Evolutionary conservation across 2,329 filamentous ascomycete species (phyloP).

Genomic region (Pyrenophora graminea): DNA sequence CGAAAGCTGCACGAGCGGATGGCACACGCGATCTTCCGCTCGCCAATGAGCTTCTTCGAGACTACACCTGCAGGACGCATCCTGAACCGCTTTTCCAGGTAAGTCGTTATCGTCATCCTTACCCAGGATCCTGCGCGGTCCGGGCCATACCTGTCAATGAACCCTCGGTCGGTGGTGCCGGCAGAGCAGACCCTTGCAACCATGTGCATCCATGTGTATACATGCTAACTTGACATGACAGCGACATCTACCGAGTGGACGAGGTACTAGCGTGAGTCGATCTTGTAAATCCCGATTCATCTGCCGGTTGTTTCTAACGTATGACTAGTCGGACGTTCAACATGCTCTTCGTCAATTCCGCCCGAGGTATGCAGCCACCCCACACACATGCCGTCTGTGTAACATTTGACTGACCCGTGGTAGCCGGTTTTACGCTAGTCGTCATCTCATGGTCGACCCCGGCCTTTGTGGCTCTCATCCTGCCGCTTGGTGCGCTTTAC

Average conservation of each 20-base stretch:
- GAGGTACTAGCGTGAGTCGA: slow-evolving; percentile 76
- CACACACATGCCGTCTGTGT: slow-evolving; percentile 13
- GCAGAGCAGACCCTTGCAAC: not conserved
- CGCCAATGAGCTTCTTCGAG: slow-evolving; percentile 98
- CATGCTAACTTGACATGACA: slow-evolving; percentile 40
- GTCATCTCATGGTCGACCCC: slow-evolving; percentile 85
- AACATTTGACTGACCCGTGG: slow-evolving; percentile 28
- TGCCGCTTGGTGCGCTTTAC: slow-evolving; percentile 81
- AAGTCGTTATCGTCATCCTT: slow-evolving; percentile 39
- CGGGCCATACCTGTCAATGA: slow-evolving; percentile 10
- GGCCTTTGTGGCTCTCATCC: slow-evolving; percentile 75
- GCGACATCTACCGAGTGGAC: slow-evolving; percentile 80
- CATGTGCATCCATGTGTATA: not conserved
- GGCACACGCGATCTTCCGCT: slow-evolving; percentile 95
- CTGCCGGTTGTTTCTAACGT: slow-evolving; percentile 31
- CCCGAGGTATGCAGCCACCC: slow-evolving; percentile 49
- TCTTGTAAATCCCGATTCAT: not conserved
- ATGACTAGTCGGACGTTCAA: slow-evolving; percentile 78
- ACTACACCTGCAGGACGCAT: slow-evolving; percentile 96
- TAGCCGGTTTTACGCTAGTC: slow-evolving; percentile 75
- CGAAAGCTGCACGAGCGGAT: slow-evolving; percentile 96
- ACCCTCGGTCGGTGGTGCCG: not conserved
- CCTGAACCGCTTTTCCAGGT: slow-evolving; percentile 93
- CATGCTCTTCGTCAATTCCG: slow-evolving; percentile 67
- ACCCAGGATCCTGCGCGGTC: slow-evolving; percentile 8